Conservation (phyloP, 495 filamentous ascomycete genomes). For the Tricharina praecox region DNA sequence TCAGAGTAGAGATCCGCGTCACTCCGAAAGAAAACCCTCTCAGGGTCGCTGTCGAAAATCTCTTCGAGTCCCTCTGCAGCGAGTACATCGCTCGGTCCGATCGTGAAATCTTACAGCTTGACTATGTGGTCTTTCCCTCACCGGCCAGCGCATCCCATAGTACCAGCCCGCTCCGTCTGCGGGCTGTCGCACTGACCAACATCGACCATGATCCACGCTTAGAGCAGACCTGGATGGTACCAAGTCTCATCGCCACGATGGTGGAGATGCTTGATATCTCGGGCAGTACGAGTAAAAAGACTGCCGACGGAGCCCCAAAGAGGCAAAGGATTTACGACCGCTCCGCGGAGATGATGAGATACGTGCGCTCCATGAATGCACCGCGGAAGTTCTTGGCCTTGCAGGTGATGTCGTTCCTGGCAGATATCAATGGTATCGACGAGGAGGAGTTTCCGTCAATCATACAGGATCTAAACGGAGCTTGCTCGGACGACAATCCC, state of each 20-base stretch:
- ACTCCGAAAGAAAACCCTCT: slow-evolving; percentile 16
- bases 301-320: slow-evolving; percentile 32
- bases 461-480: slow-evolving; percentile 34
- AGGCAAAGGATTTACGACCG: slow-evolving; percentile 41
- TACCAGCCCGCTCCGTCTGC: slow-evolving; percentile 36
- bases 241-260: slow-evolving; percentile 10
- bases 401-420: slow-evolving; percentile 61
- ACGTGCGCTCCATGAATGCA: slow-evolving; percentile 38
- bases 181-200: slow-evolving; percentile 27
- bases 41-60: slow-evolving; percentile 31
- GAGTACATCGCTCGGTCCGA: slow-evolving; percentile 59
- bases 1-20: slow-evolving; percentile 33
- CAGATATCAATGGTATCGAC: slow-evolving; percentile 23
- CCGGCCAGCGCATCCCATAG: slow-evolving; percentile 32
- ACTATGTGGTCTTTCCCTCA: slow-evolving; percentile 46
- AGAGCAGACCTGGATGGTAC: slow-evolving; percentile 25
- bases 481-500: slow-evolving; percentile 40
- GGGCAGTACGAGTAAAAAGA: slow-evolving; percentile 6
- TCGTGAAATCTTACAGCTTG: slow-evolving; percentile 55
- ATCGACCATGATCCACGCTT: slow-evolving; percentile 6
- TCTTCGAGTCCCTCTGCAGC: slow-evolving; percentile 45
- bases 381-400: slow-evolving; percentile 47
- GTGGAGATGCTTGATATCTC: slow-evolving; percentile 20
- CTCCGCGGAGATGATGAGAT: slow-evolving; percentile 45
- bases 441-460: slow-evolving; percentile 32